Base-by-base conservation (phyloP, 768 basidiomycete species). In the Trametes sanguinea region DNA sequence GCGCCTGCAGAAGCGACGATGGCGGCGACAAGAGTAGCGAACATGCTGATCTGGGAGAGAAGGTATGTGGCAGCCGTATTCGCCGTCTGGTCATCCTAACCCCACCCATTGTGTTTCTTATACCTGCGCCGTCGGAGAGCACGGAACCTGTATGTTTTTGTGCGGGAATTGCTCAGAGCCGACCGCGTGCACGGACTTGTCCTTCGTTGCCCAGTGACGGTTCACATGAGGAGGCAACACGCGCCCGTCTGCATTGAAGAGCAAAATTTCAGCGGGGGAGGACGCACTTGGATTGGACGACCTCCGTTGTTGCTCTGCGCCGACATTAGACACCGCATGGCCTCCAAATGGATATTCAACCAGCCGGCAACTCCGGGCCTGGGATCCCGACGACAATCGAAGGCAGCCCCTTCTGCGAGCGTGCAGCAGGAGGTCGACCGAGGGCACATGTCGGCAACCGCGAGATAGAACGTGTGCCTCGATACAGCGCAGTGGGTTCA, bases 1-100 rank as follows among this genome's bases (percentile, higher is more conserved):
- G 42, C 56, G 14, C 61, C 56, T 4, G 56, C 44, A 44, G 51
- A 44, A 10, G 51, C 50, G 10, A 57, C 4, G 42, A 57, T 37
- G 16, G 56, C 61, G 39, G 37, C 44, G 37, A 17, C 43, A 27
- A 62, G 35, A 4, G 55, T 48, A n/a, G 51, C 14, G 17, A 57
- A 42, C 61, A 62, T 62, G 33, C 1, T 17, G 45, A 27, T 5
- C 47, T 6, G 22, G 33, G 14, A 6, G 13, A 29, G 9, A 13
- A n/a, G 37, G 45, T 3, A 40, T 42, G 37, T n/a, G 29, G 50
- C 3, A 10, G n/a, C 30, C 51, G 16, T 40, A 27, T n/a, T 29
- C 27, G 29, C 13, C 32, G 33, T 16, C 52, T 47, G 45, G 22
- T 8, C 30, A 13, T 5, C 10, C 1, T 22, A 22, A 22, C 22